Evolutionary conservation across 2,329 filamentous ascomycete genomes (phyloP).

Genomic region (Penicillium psychrosexuale): DNA sequence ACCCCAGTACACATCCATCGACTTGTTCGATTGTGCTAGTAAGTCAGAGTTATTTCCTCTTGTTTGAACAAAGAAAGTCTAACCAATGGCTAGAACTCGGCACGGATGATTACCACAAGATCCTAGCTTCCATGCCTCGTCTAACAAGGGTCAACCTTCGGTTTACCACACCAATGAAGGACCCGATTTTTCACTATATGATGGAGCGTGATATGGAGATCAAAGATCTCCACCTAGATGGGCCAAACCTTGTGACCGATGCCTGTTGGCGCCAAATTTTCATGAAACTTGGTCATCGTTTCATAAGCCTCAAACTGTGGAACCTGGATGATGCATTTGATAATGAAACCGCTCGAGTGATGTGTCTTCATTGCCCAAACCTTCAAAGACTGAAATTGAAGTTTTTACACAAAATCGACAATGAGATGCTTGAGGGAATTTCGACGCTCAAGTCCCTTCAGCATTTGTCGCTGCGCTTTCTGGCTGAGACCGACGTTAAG

Average conservation of each 20-base stretch:
- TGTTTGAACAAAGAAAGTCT: conserved; percentile 1
- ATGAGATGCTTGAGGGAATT: conserved; percentile 64
- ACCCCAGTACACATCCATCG: conserved; percentile 55
- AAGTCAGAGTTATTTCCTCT: conserved; percentile 24
- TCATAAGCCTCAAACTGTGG: conserved; percentile 72
- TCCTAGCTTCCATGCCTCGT: conserved; percentile 71
- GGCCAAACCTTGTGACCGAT: conserved; percentile 78
- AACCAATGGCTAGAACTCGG: conserved; percentile 57
- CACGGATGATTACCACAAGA: conserved; percentile 72
- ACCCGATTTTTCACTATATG: conserved; percentile 77
- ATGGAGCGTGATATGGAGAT: conserved; percentile 67
- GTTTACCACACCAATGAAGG: conserved; percentile 89
- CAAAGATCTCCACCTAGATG: conserved; percentile 73
- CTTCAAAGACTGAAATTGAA: conserved; percentile 75
- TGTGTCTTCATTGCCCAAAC: conserved; percentile 63
- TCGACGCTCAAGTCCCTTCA: conserved; percentile 61
- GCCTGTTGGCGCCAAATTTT: conserved; percentile 71
- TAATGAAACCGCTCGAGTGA: conserved; percentile 62
- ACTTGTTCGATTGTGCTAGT: conserved; percentile 61
- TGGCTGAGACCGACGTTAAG: conserved; percentile 53
- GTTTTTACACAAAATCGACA: conserved; percentile 71
- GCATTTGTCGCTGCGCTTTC: conserved; percentile 71
- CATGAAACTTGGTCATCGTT: conserved; percentile 58
- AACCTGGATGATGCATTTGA: conserved; percentile 80
- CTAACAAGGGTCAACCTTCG: conserved; percentile 71